Evolutionary conservation across 2,329 filamentous ascomycete species (phyloP).

Genomic region (Ophidiomyces ophidiicola): DNA sequence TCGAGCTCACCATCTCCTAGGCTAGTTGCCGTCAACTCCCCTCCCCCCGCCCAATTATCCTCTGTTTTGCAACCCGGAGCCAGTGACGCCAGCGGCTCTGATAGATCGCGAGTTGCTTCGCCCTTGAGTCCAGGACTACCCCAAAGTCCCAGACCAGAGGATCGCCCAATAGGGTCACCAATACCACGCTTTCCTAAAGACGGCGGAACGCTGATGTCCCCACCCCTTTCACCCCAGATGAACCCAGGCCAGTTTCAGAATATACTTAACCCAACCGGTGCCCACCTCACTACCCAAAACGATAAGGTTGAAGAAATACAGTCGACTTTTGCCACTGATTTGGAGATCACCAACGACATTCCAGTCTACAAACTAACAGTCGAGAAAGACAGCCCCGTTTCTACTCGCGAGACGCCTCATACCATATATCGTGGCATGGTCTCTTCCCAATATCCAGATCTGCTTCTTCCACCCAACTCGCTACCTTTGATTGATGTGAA

Average conservation of each 20-base stretch:
- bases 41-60: conserved; percentile 21
- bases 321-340: conserved; percentile 25
- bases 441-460: conserved; percentile 73
- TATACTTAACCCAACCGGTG: not conserved
- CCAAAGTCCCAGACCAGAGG: conserved; percentile 48
- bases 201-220: conserved; percentile 43
- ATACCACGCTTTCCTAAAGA: conserved; percentile 46
- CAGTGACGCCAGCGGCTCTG: conserved; percentile 23
- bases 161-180: conserved; percentile 49
- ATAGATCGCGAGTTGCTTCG: conserved; percentile 27
- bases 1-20: not conserved
- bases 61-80: conserved; percentile 13
- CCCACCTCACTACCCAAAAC: conserved; percentile 35
- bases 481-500: conserved; percentile 72
- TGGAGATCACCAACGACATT: conserved; percentile 16
- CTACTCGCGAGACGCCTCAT: conserved; percentile 1
- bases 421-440: conserved; percentile 62
- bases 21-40: conserved; percentile 15
- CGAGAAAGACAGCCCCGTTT: conserved; percentile 23
- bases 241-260: conserved; percentile 53
- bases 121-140: conserved; percentile 53
- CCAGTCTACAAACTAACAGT: conserved; percentile 8
- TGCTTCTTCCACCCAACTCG: conserved; percentile 77
- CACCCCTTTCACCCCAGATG: conserved; percentile 58
- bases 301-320: conserved; percentile 12